A percentile compares a stretch with the other conserved stretches of the same genome.
Conservation (phyloP, 2,329 filamentous ascomycete genomes). For the Diaporthe sp. region DNA sequence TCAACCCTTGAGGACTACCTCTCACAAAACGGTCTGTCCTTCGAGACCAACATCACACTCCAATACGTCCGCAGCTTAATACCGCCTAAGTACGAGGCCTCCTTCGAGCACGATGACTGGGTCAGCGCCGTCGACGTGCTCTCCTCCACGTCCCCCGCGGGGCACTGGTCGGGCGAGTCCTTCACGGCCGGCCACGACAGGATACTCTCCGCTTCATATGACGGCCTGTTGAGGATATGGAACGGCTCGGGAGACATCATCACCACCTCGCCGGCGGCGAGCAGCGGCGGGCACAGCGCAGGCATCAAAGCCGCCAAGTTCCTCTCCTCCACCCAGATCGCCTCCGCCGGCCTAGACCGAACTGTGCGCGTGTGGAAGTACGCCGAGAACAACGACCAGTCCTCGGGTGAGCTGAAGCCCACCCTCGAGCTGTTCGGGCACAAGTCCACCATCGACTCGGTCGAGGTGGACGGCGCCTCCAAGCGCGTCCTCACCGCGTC, state of each 20-base stretch:
- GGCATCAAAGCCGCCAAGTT: constrained; percentile 88
- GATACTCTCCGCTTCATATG: constrained; percentile 93
- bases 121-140: constrained; percentile 88
- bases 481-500: constrained; percentile 88
- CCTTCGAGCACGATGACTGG: constrained; percentile 98
- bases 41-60: constrained; percentile 87
- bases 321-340: constrained; percentile 81
- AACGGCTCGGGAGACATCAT: constrained; percentile 88
- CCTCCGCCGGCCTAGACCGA: constrained; percentile 85
- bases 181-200: constrained; percentile 72
- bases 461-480: constrained; percentile 79
- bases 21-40: constrained; percentile 84
- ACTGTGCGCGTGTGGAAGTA: constrained; percentile 94
- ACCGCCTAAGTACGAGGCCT: constrained; percentile 88
- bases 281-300: constrained; percentile 79
- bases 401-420: constrained; percentile 74
- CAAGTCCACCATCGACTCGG: constrained; percentile 72
- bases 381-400: constrained; percentile 71
- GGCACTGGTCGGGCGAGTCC: constrained; percentile 64
- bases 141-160: constrained; percentile 74
- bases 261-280: constrained; percentile 77
- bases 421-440: constrained; percentile 71
- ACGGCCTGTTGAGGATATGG: constrained; percentile 91
- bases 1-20: constrained; percentile 94
- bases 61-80: constrained; percentile 95